Evolutionary conservation across 192 early-diverging fungal species (phyloP).

Genomic region (Coemansia sp.): DNA sequence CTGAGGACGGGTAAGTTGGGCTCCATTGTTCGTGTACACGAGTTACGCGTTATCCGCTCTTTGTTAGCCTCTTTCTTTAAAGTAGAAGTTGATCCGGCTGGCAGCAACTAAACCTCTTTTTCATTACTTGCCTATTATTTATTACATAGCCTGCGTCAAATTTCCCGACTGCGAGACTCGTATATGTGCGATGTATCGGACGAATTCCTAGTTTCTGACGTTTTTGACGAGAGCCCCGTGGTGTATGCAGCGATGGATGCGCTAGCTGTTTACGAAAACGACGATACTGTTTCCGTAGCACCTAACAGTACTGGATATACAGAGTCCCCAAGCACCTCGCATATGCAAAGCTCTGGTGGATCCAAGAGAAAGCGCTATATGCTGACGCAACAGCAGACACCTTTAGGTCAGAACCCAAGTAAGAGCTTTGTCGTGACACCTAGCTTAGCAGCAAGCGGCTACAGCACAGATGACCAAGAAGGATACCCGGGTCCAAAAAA

Average conservation of each 20-base stretch:
- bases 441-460: neutral
- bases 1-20: constrained; percentile 39
- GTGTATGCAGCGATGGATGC: constrained; percentile 46
- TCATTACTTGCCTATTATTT: neutral
- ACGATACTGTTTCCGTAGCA: neutral
- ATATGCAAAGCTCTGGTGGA: neutral
- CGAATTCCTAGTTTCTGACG: constrained; percentile 43
- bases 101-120: neutral
- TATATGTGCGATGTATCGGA: constrained; percentile 46
- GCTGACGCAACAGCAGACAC: constrained; percentile 6
- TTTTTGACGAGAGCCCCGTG: constrained; percentile 47
- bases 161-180: constrained; percentile 41
- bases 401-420: neutral
- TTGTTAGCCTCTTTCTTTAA: neutral
- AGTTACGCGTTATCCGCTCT: neutral
- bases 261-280: neutral
- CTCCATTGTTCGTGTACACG: neutral
- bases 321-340: neutral
- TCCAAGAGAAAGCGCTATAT: constrained; percentile 45
- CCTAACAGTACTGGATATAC: constrained; percentile 1
- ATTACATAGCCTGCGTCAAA: constrained; percentile 22
- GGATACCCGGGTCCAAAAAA: neutral
- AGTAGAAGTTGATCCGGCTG: too few species aligned
- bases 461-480: constrained; percentile 5
- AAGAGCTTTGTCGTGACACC: neutral